Evolutionary conservation across 345 rosid genomes (phyloP).

Genomic region (Rubroshorea leprosula): DNA sequence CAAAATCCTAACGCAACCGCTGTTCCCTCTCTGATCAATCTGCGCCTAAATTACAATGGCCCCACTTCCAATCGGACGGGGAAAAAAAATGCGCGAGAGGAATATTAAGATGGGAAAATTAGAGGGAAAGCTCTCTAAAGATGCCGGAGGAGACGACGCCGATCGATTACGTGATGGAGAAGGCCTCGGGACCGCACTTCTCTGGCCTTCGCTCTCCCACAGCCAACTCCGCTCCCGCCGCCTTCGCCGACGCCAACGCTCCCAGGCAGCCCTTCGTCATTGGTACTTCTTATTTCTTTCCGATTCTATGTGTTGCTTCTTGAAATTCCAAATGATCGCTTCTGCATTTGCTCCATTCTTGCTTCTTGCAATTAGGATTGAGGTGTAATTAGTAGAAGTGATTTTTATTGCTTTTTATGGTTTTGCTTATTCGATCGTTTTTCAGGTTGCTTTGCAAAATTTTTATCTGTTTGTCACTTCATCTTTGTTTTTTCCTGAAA

Average conservation of each 20-base stretch:
- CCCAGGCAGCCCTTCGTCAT: conserved; percentile 80
- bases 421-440: not conserved
- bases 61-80: no score
- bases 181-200: conserved; percentile 97
- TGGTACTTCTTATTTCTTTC: conserved; percentile 33
- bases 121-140: no score
- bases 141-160: conserved; percentile 48
- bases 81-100: no score
- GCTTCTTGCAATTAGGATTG: not conserved
- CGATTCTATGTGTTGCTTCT: not conserved
- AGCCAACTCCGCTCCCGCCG: conserved; percentile 34
- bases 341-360: not conserved
- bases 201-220: conserved; percentile 80
- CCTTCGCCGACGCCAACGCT: conserved; percentile 28
- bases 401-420: not conserved
- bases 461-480: not conserved
- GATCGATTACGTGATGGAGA: conserved; percentile 91
- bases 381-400: not conserved
- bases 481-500: not conserved
- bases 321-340: not conserved
- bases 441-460: not conserved
- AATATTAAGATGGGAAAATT: no score
- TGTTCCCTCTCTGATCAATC: no score
- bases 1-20: no score
- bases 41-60: no score